phyloP scores from a whole-genome alignment of 768 basidiomycete species.

The Cyathus striatus region DNA sequence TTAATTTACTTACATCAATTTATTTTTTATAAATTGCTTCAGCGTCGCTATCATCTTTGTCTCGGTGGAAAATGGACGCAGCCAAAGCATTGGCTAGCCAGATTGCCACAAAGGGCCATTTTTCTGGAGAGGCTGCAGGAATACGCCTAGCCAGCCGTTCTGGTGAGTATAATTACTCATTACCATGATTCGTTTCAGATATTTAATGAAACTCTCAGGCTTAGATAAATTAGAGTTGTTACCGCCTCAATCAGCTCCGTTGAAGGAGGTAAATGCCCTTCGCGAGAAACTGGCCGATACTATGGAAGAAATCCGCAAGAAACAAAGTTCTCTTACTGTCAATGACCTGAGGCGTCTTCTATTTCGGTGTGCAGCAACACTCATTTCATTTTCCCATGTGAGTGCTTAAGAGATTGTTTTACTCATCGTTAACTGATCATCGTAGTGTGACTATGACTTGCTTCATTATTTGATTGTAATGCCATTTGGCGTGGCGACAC shows the following conservation, averaged over 20 bases:
- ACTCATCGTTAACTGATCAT: too few species aligned
- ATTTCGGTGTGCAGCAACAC: constrained; percentile 78
- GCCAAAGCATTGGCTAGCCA: constrained; percentile 81
- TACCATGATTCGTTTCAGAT: too few species aligned
- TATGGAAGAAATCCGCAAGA: constrained; percentile 62
- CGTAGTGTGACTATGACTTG: constrained; percentile 78
- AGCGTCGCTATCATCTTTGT: constrained; percentile 53
- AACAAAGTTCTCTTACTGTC: constrained; percentile 69
- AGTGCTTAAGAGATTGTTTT: constrained; percentile 1
- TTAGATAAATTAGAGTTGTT: constrained; percentile 55
- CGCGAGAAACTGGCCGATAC: constrained; percentile 64
- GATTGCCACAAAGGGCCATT: constrained; percentile 88
- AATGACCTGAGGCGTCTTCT: constrained; percentile 82
- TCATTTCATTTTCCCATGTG: constrained; percentile 69
- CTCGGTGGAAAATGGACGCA: constrained; percentile 71
- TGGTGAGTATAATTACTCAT: constrained; percentile 47
- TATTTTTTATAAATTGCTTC: constrained; percentile 6
- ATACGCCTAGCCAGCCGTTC: constrained; percentile 63
- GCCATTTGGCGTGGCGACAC: constrained; percentile 87
- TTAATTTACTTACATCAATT: constrained; percentile 1
- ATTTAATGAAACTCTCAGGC: too few species aligned
- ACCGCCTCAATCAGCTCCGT: constrained; percentile 55
- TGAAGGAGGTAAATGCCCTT: constrained; percentile 58
- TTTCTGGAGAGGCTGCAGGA: constrained; percentile 81
- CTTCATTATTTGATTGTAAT: constrained; percentile 82